These are phyloP conservation scores for Cutaneotrichosporon cavernicola DNA, from an alignment of 1,284 basidiomycete species.

Conservation along the genomic window DNA sequence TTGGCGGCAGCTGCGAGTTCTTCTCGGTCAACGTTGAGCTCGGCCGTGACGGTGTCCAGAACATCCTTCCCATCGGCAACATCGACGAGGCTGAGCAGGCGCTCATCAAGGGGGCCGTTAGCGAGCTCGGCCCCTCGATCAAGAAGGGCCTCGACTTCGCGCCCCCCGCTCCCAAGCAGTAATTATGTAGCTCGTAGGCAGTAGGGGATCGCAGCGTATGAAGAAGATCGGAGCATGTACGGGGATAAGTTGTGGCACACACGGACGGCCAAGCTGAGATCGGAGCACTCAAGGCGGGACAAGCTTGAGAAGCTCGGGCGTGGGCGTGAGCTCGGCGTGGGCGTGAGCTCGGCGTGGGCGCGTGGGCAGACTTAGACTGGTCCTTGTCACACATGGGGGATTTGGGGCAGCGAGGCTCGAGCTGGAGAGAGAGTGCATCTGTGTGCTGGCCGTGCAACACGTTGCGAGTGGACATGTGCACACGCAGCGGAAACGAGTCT, in stretches of 20 bases:
- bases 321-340: no score
- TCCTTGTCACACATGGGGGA: no score
- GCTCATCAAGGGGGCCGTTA: conserved; percentile 56
- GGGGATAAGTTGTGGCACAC: no score
- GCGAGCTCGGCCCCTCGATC: conserved; percentile 59
- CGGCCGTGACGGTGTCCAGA: conserved; percentile 60
- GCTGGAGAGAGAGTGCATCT: no score
- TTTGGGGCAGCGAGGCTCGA: no score
- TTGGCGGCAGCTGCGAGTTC: conserved; percentile 64
- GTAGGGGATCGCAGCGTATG: not conserved
- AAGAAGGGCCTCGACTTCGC: conserved; percentile 54
- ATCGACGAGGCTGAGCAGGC: conserved; percentile 56
- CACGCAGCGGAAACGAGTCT: no score
- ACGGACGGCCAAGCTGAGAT: no score
- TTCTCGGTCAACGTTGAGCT: conserved; percentile 90
- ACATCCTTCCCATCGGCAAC: conserved; percentile 58
- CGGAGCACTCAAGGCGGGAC: not conserved
- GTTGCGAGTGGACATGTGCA: no score
- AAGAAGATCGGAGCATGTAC: not conserved
- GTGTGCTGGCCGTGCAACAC: no score
- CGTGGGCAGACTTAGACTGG: no score
- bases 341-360: no score
- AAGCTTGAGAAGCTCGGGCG: not conserved
- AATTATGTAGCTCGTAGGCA: conserved; percentile 17
- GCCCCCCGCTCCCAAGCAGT: conserved; percentile 50